Conservation (phyloP, 179 eudicot genomes). For the Silene coronaria region DNA sequence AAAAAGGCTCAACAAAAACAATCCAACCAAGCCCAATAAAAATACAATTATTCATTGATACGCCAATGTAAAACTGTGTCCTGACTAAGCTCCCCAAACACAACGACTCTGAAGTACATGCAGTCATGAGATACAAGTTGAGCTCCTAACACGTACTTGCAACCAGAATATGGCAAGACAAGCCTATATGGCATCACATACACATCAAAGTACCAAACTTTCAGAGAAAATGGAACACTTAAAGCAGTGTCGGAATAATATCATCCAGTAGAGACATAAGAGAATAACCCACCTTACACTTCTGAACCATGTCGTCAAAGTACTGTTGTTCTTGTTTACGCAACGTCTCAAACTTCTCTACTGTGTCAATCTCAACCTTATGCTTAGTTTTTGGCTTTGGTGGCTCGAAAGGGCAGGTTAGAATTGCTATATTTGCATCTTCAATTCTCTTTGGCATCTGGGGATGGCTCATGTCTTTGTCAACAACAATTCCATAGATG, state of each 20-base stretch:
- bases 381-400: slow-evolving; percentile 99
- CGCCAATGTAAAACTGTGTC: neutral
- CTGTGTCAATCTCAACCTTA: slow-evolving; percentile 98
- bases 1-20: too few species aligned
- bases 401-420: slow-evolving; percentile 97
- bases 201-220: neutral
- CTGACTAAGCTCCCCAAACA: neutral
- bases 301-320: slow-evolving; percentile 93
- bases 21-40: too few species aligned
- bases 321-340: slow-evolving; percentile 86
- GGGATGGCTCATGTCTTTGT: slow-evolving; percentile 99
- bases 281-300: slow-evolving; percentile 72
- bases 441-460: slow-evolving; percentile 92
- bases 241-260: neutral
- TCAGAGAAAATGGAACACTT: neutral
- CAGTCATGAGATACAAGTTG: neutral
- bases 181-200: neutral
- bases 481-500: slow-evolving; percentile 83
- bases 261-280: neutral
- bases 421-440: slow-evolving; percentile 87
- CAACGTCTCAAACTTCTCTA: slow-evolving; percentile 86
- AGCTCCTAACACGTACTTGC: neutral
- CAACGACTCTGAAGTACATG: neutral
- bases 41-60: neutral
- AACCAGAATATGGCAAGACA: neutral